A percentile compares a stretch with the other conserved stretches of the same genome.
These are phyloP conservation scores for Argentina anserina DNA, from an alignment of 306 rosid species.

Conservation along the genomic window DNA sequence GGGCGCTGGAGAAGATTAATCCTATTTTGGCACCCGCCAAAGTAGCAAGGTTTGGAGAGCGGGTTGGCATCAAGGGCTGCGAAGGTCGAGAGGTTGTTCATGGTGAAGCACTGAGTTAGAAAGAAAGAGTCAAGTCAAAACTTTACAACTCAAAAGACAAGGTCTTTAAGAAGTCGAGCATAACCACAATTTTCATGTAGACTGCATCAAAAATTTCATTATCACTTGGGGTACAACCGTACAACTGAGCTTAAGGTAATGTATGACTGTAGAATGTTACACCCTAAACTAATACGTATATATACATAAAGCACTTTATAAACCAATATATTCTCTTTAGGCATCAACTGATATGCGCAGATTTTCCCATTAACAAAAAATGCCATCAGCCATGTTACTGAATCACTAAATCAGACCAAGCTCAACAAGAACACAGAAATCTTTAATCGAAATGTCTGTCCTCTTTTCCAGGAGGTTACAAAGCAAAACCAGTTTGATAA, in stretches of 20 bases:
- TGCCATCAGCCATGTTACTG: neutral
- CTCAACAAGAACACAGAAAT: neutral
- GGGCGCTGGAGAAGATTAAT: slow-evolving; percentile 7
- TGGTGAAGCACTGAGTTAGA: slow-evolving; percentile 16
- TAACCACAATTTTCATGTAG: neutral
- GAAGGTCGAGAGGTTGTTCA: slow-evolving; percentile 62
- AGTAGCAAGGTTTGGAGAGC: slow-evolving; percentile 28
- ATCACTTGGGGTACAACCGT: neutral
- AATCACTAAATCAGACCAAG: neutral
- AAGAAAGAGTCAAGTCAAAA: neutral
- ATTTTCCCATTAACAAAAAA: too few relatives aligned
- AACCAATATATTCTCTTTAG: neutral
- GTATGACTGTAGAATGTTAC: neutral
- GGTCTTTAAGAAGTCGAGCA: neutral
- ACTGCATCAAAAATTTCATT: neutral
- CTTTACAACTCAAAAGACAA: neutral
- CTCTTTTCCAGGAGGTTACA: neutral
- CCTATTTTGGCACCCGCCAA: slow-evolving; percentile 11
- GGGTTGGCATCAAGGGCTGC: slow-evolving; percentile 44
- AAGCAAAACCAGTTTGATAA: neutral
- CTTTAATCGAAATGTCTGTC: too few relatives aligned
- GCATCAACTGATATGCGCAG: neutral
- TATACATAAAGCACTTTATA: neutral
- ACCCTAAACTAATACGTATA: neutral
- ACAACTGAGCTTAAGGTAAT: neutral